Evolutionary conservation across 768 basidiomycete species (phyloP), one percentile per base, ranked within the genome.

Genomic region (Clathrus columnatus): DNA sequence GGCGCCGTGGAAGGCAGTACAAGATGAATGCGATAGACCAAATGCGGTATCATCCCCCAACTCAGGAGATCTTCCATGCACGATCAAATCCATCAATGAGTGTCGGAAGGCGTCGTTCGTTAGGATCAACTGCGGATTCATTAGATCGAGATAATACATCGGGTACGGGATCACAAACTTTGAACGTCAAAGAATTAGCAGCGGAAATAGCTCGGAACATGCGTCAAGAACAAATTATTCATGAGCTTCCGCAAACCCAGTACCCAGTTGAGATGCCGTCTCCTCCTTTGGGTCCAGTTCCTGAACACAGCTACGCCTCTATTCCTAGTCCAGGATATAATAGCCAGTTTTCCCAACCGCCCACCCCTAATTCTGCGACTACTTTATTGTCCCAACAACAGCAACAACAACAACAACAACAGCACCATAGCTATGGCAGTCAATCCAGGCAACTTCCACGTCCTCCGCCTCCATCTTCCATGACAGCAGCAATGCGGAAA

Each of bases 131-230:
- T 6, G n/a, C 47, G 20, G 54, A 50, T 24, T 50, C 54, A 17
- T 18, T 53, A 27, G 51, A 53, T 21, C 18, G 48, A 20, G 48
- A 56, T 6, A 48, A 45, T 45, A 51, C 28, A 11, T 18, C 51
- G 10, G 36, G 51, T 8, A 26, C 51, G 29, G 36, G 36, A 36
- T 36, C 36, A 36, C 36, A 36, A n/a, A 53, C 10, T 16, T n/a
- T 53, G 3, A 53, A 53, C 20, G 28, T 56, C 48, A 48, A 36
- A 30, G 54, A 56, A 26, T 30, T 56, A 20, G 54, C 54, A 1
- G 54, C 48, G 27, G 54, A 56, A 28, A 56, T 56, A 24, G 54
- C 54, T 8, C 47, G 21, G 30, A 48, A 48, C 30, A 56, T 56
- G 23, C 51, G 51, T n/a, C 41, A 53, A n/a, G 51, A 53, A 21